Evolutionary conservation across 176 grass and related monocot species (phyloP).

Genomic region (Ensete glaucum): DNA sequence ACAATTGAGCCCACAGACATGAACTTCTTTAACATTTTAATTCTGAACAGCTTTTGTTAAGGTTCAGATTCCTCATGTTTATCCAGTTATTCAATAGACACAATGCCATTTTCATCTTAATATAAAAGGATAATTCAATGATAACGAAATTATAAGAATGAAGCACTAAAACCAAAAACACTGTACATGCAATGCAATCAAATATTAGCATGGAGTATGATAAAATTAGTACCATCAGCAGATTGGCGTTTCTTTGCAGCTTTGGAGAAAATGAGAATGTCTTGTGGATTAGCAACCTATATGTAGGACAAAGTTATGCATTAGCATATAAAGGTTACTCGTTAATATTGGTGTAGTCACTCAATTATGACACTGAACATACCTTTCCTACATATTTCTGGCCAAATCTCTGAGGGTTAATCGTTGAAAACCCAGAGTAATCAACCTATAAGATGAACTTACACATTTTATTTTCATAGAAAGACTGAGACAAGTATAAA

Average conservation of each 20-base stretch:
- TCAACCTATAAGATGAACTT: slow-evolving; percentile 45
- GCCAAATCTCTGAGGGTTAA: slow-evolving; percentile 60
- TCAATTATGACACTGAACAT: slow-evolving; percentile 10
- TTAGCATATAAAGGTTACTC: not conserved
- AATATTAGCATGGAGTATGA: not conserved
- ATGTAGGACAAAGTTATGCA: not conserved
- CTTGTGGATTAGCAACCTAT: slow-evolving; percentile 85
- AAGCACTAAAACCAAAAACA: not conserved
- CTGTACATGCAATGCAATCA: not conserved
- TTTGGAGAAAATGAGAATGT: slow-evolving; percentile 61
- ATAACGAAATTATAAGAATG: not conserved
- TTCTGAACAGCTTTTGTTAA: not conserved
- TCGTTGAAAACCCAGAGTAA: slow-evolving; percentile 46
- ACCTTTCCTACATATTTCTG: slow-evolving; percentile 88
- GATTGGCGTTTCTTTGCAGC: slow-evolving; percentile 33
- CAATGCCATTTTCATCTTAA: not conserved
- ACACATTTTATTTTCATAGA: not conserved
- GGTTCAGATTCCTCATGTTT: not conserved
- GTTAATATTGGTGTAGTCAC: slow-evolving; percentile 15
- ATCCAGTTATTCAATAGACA: too few relatives aligned
- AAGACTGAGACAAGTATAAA: not conserved
- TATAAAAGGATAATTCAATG: not conserved
- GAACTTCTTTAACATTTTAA: too few relatives aligned
- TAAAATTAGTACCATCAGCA: slow-evolving; percentile 32
- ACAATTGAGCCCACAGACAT: too few relatives aligned